Evolutionary conservation across 805 yeast species (phyloP).

Genomic region (Danielia reshetovae): DNA sequence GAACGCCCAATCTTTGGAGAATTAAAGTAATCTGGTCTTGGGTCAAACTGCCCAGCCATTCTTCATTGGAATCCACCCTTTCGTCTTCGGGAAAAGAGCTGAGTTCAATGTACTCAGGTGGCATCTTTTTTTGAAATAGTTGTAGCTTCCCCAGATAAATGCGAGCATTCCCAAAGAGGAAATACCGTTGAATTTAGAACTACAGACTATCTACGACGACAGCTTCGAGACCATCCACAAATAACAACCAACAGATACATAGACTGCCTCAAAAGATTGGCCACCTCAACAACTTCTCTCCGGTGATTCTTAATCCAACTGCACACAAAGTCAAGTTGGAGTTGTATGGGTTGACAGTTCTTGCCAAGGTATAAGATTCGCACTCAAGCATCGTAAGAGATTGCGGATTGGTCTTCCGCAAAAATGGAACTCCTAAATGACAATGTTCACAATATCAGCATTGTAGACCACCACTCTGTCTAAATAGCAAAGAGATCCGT

Average conservation of each 20-base stretch:
- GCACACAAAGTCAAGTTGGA: conserved; percentile 24
- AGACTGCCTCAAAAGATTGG: neutral
- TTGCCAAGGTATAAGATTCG: conserved; percentile 17
- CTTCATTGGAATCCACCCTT: too few relatives aligned
- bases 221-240: too few relatives aligned
- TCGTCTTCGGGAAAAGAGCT: neutral
- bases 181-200: too few relatives aligned
- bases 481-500: conserved; percentile 16
- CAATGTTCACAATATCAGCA: conserved; percentile 14
- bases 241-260: too few relatives aligned
- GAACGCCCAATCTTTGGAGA: conserved; percentile 12
- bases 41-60: conserved; percentile 1
- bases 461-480: conserved; percentile 19
- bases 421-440: conserved; percentile 13
- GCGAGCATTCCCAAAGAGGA: too few relatives aligned
- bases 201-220: too few relatives aligned
- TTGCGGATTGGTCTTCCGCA: conserved; percentile 22
- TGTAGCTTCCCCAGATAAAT: too few relatives aligned
- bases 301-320: conserved; percentile 18
- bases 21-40: conserved; percentile 4
- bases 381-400: conserved; percentile 22
- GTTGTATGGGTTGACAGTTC: conserved; percentile 20
- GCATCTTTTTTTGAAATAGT: too few relatives aligned
- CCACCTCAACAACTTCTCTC: conserved; percentile 17
- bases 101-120: conserved; percentile 3